Base-by-base conservation (phyloP, 257 asterid genomes). In the Orobanche coerulescens region DNA sequence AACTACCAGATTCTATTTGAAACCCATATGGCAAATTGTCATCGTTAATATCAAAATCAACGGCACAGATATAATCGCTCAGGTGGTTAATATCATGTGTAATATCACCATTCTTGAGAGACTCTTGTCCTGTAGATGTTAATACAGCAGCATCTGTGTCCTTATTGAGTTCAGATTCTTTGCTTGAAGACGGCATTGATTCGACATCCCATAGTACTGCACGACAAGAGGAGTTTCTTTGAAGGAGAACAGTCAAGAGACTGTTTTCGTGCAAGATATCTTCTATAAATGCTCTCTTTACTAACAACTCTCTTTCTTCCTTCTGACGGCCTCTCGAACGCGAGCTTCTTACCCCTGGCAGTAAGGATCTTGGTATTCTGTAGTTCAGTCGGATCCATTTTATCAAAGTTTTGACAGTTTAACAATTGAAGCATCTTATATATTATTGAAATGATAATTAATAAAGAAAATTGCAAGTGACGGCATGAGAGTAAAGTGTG, bases 321-420 rank as follows among this genome's bases (percentile, higher is more conserved):
- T 79, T 86, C 72, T 72, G 96, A 51, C 97, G 95, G 61, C 86
- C 94, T 71, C 84, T 86, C 64, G 72, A 74, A 55, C 98, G 97
- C 43, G 96, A 93, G 83, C 85, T 84, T 71, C 97, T 78, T 66
- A 79, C 95, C 42, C 96, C 97, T 46, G 94, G 95, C 34, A 92
- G 75, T 66, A 92, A 81, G 62, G 95, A 84, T 82, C 95, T 86
- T 64, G 98, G 98, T 70, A 93, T 80, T 77, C 98, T 93, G 97
- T 61, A 47, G 78, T 52, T 72, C 75, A 75, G 69, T 40, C 37
- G 62, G 58, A 66, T 60, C 63, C 59, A 71, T 13, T 48, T 15
- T 53, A 70, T 70, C 65, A 76, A 79, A 42, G 23, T 51, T 19
- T 65, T 26, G 46, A 60, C 19, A 43, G 16, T 49, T 65, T 9